These are phyloP conservation scores for Crithidia expoeki DNA, from an alignment of 208 protist species.

Conservation along the genomic window DNA sequence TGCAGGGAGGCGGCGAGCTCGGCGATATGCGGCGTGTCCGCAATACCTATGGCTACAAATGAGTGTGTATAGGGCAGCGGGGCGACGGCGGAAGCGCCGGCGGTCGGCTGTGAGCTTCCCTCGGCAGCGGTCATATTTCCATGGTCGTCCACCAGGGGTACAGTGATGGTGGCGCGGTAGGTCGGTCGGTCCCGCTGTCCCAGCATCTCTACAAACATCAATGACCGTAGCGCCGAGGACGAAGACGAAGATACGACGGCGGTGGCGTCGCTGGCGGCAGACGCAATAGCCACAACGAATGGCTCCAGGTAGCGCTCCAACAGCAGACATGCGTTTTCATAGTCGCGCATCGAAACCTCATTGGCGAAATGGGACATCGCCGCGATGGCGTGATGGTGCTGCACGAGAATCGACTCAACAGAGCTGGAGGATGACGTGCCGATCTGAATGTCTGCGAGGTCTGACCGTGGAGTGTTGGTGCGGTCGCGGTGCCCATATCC, in stretches of 20 bases:
- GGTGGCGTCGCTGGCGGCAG: too few species aligned
- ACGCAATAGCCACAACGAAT: slow-evolving; percentile 1
- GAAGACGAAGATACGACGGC: background rate
- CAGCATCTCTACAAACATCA: slow-evolving; percentile 71
- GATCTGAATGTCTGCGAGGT: background rate
- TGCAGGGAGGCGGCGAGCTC: slow-evolving; percentile 78
- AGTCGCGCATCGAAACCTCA: slow-evolving; percentile 36
- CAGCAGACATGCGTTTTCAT: slow-evolving; percentile 33
- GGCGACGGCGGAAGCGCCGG: background rate
- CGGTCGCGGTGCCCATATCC: too few species aligned
- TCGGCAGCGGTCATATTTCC: background rate
- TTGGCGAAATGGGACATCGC: slow-evolving; percentile 38
- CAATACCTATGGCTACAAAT: slow-evolving; percentile 85
- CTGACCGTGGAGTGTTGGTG: background rate
- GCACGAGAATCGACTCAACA: slow-evolving; percentile 67
- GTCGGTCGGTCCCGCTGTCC: slow-evolving; percentile 58
- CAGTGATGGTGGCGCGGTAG: slow-evolving; percentile 77
- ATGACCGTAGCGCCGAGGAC: slow-evolving; percentile 13
- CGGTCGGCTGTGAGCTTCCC: background rate
- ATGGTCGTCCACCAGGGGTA: slow-evolving; percentile 45
- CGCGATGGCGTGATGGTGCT: slow-evolving; percentile 59
- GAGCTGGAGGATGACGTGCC: slow-evolving; percentile 7
- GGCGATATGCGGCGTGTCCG: slow-evolving; percentile 45
- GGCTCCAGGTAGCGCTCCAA: slow-evolving; percentile 62
- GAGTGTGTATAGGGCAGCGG: slow-evolving; percentile 27